Evolutionary conservation across 495 filamentous ascomycete genomes (phyloP).

Genomic region (Bathelium albidoporum): DNA sequence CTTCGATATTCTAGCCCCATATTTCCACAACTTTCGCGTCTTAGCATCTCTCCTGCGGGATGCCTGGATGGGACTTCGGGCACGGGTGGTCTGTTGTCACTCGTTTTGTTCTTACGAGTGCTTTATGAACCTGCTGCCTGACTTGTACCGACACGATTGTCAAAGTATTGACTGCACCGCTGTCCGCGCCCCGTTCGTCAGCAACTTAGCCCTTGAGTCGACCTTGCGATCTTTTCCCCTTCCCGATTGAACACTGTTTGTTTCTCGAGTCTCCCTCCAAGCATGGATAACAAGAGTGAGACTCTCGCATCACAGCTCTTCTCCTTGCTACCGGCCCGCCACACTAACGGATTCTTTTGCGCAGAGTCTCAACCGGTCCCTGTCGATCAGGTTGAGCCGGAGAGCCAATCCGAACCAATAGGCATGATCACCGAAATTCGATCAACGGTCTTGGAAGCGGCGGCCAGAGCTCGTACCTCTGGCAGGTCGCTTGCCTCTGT

Average conservation of each 20-base stretch:
- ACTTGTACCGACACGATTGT: too few species aligned
- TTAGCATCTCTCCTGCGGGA: too few species aligned
- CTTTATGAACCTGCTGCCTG: too few species aligned
- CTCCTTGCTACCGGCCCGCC: background rate
- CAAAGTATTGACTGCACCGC: too few species aligned
- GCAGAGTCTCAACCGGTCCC: background rate
- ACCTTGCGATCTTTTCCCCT: too few species aligned
- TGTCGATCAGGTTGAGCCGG: background rate
- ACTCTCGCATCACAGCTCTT: background rate
- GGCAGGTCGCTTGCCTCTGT: background rate
- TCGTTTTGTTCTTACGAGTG: too few species aligned
- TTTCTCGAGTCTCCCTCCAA: background rate
- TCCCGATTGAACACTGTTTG: background rate
- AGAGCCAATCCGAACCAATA: background rate
- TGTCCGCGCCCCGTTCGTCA: too few species aligned
- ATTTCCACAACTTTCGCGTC: too few species aligned
- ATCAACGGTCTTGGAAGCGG: background rate
- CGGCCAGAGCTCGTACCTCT: background rate
- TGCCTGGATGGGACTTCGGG: too few species aligned
- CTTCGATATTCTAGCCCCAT: too few species aligned
- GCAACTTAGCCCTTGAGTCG: too few species aligned
- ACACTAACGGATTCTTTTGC: background rate
- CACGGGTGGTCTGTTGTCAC: too few species aligned
- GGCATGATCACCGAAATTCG: background rate
- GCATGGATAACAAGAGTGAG: background rate